Percentiles rank a stretch among this genome's conserved stretches.
Evolutionary conservation across 345 rosid species (phyloP).

Genomic region (Salix caprea): DNA sequence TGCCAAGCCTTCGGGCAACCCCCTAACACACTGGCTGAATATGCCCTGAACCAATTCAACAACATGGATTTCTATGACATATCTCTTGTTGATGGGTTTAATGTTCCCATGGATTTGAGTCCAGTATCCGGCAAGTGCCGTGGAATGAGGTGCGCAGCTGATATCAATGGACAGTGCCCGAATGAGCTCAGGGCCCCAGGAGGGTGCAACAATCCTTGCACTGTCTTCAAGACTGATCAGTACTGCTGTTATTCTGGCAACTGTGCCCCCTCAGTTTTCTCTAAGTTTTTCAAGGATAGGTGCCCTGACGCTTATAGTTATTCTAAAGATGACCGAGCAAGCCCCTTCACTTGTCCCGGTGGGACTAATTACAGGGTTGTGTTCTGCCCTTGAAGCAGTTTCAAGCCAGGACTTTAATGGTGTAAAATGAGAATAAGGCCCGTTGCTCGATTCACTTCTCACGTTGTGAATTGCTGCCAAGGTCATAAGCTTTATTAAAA

Average conservation of each 20-base stretch:
- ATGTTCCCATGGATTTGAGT: too few relatives aligned
- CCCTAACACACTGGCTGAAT: too few relatives aligned
- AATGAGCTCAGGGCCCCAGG: background rate
- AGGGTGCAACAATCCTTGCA: slow-evolving; percentile 45
- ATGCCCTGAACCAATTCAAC: too few relatives aligned
- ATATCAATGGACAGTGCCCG: too few relatives aligned
- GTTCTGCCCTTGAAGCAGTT: slow-evolving; percentile 26
- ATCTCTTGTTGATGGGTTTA: too few relatives aligned
- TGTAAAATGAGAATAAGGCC: background rate
- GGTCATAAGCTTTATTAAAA: background rate
- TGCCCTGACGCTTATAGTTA: slow-evolving; percentile 28
- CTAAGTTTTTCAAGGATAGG: slow-evolving; percentile 22
- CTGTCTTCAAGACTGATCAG: slow-evolving; percentile 39
- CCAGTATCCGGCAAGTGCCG: too few relatives aligned
- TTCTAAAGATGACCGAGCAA: slow-evolving; percentile 26
- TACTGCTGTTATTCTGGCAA: slow-evolving; percentile 40
- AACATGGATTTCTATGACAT: too few relatives aligned
- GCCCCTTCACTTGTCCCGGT: slow-evolving; percentile 34
- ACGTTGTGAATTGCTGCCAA: background rate
- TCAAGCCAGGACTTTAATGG: background rate
- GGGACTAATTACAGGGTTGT: slow-evolving; percentile 27
- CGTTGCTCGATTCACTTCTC: background rate
- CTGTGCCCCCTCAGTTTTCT: slow-evolving; percentile 19
- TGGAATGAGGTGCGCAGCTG: too few relatives aligned
- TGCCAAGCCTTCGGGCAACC: too few relatives aligned